Percentiles rank a stretch among this genome's conserved stretches.
These are phyloP conservation scores for Vachellia collinsii DNA, from an alignment of 306 rosid species.

Conservation along the genomic window DNA sequence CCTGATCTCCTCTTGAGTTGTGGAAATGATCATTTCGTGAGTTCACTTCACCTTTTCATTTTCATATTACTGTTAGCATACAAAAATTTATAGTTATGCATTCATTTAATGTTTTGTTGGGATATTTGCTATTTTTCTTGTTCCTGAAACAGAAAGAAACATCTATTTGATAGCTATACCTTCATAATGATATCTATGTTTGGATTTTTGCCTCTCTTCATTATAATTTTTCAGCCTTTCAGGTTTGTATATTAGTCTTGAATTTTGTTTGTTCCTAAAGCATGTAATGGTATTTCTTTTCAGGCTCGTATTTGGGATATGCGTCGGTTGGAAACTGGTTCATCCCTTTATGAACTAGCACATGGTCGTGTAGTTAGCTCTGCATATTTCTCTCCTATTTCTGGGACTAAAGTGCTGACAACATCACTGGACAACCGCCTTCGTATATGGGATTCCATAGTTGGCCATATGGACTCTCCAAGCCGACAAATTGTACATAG, in stretches of 20 bases:
- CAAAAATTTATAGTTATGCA: background rate
- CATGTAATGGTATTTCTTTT: conserved; percentile 28
- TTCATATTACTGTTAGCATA: background rate
- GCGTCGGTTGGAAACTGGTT: conserved; percentile 69
- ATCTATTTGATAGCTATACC: background rate
- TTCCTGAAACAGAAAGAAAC: background rate
- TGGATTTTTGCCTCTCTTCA: background rate
- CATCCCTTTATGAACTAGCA: conserved; percentile 59
- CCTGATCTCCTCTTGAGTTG: conserved; percentile 92
- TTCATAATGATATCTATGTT: background rate
- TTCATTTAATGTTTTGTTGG: background rate
- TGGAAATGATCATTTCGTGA: conserved; percentile 95
- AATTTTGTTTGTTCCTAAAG: background rate
- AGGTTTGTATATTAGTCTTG: background rate
- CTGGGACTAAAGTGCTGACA: conserved; percentile 87
- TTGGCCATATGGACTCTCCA: conserved; percentile 80
- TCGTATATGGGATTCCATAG: conserved; percentile 90
- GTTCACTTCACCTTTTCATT: conserved; percentile 35
- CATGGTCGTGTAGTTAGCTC: conserved; percentile 92
- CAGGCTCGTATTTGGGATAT: conserved; percentile 98
- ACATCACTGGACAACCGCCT: conserved; percentile 92
- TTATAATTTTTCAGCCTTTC: background rate
- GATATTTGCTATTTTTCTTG: background rate
- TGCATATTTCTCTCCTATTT: conserved; percentile 82
- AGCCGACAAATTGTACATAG: conserved; percentile 98